Evolutionary conservation across 2,329 filamentous ascomycete genomes (phyloP).

Genomic region (Neoarthrinium moseri): DNA sequence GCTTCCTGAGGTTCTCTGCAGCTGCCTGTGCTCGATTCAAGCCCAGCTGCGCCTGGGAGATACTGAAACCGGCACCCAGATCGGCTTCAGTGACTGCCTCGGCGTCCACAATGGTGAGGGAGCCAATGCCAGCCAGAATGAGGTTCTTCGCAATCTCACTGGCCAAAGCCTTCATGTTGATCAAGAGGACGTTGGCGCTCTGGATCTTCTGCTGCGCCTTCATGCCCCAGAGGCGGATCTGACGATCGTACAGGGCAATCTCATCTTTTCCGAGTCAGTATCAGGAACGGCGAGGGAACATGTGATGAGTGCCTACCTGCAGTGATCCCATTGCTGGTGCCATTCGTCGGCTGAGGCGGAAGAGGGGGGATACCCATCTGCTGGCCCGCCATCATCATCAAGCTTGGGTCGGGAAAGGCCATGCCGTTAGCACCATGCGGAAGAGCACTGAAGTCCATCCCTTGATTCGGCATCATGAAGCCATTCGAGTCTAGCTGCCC

Average conservation of each 20-base stretch:
- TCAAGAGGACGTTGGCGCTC: constrained; percentile 82
- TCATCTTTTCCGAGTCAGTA: constrained; percentile 62
- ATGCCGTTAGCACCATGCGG: constrained; percentile 8
- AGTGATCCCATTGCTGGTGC: constrained; percentile 10
- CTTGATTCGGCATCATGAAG: constrained; percentile 7
- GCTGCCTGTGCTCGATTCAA: constrained; percentile 84
- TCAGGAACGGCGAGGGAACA: background rate
- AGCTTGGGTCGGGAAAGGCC: constrained; percentile 6
- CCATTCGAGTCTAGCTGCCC: constrained; percentile 6
- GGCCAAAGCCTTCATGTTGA: constrained; percentile 82
- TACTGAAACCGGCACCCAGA: constrained; percentile 79
- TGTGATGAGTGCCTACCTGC: constrained; percentile 28
- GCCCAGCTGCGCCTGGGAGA: constrained; percentile 68
- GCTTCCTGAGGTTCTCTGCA: constrained; percentile 71
- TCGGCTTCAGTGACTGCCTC: constrained; percentile 74
- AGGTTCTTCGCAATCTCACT: constrained; percentile 98
- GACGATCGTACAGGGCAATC: constrained; percentile 94
- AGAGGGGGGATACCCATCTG: constrained; percentile 5
- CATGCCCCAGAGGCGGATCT: constrained; percentile 96
- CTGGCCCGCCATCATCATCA: constrained; percentile 10
- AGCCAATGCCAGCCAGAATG: constrained; percentile 87
- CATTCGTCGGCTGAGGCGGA: background rate
- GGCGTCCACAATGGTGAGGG: constrained; percentile 84
- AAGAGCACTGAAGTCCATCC: background rate
- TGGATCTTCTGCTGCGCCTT: constrained; percentile 92